Percentiles rank a stretch among this genome's conserved stretches.
Evolutionary conservation across 164 flowering plant genomes (phyloP).

Genomic region (Pachysandra terminalis): DNA sequence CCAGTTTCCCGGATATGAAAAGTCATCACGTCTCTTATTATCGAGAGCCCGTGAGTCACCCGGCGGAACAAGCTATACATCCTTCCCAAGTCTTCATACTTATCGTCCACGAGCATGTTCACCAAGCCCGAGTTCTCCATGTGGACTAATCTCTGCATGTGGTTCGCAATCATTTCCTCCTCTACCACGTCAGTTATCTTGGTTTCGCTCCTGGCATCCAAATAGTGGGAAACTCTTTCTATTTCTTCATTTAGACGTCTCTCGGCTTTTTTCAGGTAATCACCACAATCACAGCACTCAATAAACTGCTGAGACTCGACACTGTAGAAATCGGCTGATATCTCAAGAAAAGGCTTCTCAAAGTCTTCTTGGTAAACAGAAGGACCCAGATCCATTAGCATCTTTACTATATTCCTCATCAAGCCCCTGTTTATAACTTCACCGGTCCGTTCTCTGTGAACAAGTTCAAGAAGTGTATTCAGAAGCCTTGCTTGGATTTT

Average conservation of each 20-base stretch:
- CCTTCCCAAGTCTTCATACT: slow-evolving; percentile 80
- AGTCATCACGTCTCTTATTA: slow-evolving; percentile 82
- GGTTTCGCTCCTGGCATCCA: slow-evolving; percentile 63
- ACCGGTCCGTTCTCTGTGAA: slow-evolving; percentile 65
- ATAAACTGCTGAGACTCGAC: slow-evolving; percentile 79
- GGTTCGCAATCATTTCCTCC: slow-evolving; percentile 92
- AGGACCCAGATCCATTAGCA: slow-evolving; percentile 80
- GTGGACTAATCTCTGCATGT: slow-evolving; percentile 83
- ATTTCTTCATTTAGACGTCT: slow-evolving; percentile 79
- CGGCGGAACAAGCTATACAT: slow-evolving; percentile 81
- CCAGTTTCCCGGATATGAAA: slow-evolving; percentile 82
- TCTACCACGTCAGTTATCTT: slow-evolving; percentile 88
- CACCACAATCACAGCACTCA: slow-evolving; percentile 84
- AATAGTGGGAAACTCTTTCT: slow-evolving; percentile 76
- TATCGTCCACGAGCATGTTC: slow-evolving; percentile 87
- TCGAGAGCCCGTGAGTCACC: slow-evolving; percentile 69
- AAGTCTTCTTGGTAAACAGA: slow-evolving; percentile 80
- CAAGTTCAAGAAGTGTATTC: slow-evolving; percentile 69
- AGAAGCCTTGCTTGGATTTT: slow-evolving; percentile 69
- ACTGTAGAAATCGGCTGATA: slow-evolving; percentile 69
- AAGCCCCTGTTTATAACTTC: slow-evolving; percentile 80
- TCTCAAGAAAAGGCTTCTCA: slow-evolving; percentile 75
- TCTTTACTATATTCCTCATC: slow-evolving; percentile 78
- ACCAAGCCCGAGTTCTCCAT: slow-evolving; percentile 96
- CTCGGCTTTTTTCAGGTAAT: slow-evolving; percentile 77